Base-by-base conservation (phyloP, 176 grass and related monocot genomes). In the Triticum turgidum region DNA sequence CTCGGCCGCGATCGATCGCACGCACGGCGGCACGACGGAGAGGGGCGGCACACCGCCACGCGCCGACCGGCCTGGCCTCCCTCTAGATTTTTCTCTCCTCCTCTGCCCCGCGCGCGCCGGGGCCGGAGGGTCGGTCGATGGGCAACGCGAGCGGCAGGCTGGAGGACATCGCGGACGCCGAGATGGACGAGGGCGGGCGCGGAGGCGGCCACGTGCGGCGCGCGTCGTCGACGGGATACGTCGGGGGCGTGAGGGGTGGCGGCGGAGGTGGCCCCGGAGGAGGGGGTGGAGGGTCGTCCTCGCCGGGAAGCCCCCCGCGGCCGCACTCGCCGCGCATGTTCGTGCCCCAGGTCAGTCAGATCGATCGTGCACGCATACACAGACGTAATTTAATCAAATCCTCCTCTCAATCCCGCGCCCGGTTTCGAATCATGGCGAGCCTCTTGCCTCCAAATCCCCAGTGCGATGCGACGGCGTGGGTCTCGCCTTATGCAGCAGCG, bases 271-370 rank as follows among this genome's bases (percentile, higher is more conserved):
- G 15, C 51, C 1, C 1, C 2, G 69, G 9, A 6, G 69, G 69
- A 0, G 69, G 69, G 0, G 69, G 69, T 0, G 72, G 1, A 39
- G 25, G 73, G 4, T 82, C 88, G 2, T 83, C 86, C 20, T 84
- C 96, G 74, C 93, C 91, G 5, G 83, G 80, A n/a, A 95, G 59
- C 78, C 91, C 96, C 13, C 88, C 86, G 70, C 86, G 92, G 25
- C 94, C 93, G 39, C 89, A 83, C 65, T 98, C 96, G 3, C 96
- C 96, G 51, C 93, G 91, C 78, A 95, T 98, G 93, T 94, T 98
- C 84, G 86, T 94, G 51, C 93, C 96, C 5, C 96, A 95, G 96
- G 96, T 98, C 56, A 83, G 93, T 95, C 71, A 80, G 74, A 83
- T 83, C 51, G 33, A 58, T 35, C 62, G 0, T 13, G 37, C 11